Percentiles rank a stretch among this genome's conserved stretches.
Evolutionary conservation across 2,329 filamentous ascomycete species (phyloP).

Genomic region (Pyrenophora graminea): DNA sequence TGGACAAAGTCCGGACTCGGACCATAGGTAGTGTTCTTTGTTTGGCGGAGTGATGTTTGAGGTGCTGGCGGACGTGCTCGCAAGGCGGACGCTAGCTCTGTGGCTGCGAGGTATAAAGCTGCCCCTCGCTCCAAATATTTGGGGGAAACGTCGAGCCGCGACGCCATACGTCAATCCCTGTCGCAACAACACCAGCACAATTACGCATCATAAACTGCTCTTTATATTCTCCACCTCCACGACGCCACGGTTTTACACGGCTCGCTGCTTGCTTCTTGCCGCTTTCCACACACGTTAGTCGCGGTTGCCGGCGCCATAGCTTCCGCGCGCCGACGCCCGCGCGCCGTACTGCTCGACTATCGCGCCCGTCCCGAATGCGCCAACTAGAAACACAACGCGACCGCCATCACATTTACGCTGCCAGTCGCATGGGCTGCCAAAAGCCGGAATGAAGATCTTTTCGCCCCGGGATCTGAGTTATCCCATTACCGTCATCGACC

Average conservation of each 20-base stretch:
- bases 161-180: conserved; percentile 22
- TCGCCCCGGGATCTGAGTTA: conserved; percentile 70
- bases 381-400: conserved; percentile 33
- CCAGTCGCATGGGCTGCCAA: conserved; percentile 39
- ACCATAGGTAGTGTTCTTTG: conserved; percentile 1
- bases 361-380: conserved; percentile 40
- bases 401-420: conserved; percentile 21
- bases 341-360: background rate
- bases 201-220: background rate
- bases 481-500: conserved; percentile 86
- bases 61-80: conserved; percentile 7
- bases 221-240: background rate
- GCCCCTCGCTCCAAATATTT: conserved; percentile 16
- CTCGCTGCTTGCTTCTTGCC: too few relatives aligned
- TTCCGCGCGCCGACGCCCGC: conserved; percentile 1
- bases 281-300: background rate
- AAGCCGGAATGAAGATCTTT: conserved; percentile 53
- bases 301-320: background rate
- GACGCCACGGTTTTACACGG: background rate
- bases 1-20: background rate
- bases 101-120: conserved; percentile 17
- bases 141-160: conserved; percentile 20
- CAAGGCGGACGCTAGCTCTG: conserved; percentile 10
- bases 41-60: conserved; percentile 5
- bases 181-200: conserved; percentile 10